phyloP scores from a whole-genome alignment of 805 yeast species.

The Naumovozyma baii region DNA sequence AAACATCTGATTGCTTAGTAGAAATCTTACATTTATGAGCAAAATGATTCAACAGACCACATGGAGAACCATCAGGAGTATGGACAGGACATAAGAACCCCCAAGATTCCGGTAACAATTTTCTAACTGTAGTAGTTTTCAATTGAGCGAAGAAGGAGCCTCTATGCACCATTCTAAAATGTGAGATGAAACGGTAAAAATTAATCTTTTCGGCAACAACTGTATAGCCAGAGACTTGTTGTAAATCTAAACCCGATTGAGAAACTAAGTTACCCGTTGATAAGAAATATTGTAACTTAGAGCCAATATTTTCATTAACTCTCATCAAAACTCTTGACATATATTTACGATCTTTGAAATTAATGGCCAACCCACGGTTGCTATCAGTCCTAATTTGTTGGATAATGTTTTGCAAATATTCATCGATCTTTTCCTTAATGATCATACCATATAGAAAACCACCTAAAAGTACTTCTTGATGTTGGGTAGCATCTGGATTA shows the following conservation, averaged over 20 bases:
- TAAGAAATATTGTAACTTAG: conserved; percentile 84
- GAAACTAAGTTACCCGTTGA: conserved; percentile 96
- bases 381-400: conserved; percentile 72
- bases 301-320: conserved; percentile 88
- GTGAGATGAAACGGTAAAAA: conserved; percentile 94
- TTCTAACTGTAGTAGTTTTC: conserved; percentile 95
- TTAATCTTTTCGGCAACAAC: conserved; percentile 98
- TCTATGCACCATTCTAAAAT: conserved; percentile 98
- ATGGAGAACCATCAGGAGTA: conserved; percentile 99
- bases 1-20: conserved; percentile 64
- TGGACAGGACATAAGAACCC: conserved; percentile 98
- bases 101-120: conserved; percentile 95
- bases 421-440: conserved; percentile 91
- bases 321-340: conserved; percentile 69
- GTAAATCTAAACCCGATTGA: conserved; percentile 94
- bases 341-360: conserved; percentile 76
- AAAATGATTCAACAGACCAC: conserved; percentile 94
- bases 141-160: conserved; percentile 98
- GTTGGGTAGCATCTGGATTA: conserved; percentile 98
- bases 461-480: conserved; percentile 91
- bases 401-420: conserved; percentile 65
- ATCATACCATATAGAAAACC: conserved; percentile 97
- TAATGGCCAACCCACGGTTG: conserved; percentile 68
- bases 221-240: conserved; percentile 95
- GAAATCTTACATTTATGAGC: conserved; percentile 90